Conservation (phyloP, 345 rosid genomes). For the Erucastrum elatum region DNA sequence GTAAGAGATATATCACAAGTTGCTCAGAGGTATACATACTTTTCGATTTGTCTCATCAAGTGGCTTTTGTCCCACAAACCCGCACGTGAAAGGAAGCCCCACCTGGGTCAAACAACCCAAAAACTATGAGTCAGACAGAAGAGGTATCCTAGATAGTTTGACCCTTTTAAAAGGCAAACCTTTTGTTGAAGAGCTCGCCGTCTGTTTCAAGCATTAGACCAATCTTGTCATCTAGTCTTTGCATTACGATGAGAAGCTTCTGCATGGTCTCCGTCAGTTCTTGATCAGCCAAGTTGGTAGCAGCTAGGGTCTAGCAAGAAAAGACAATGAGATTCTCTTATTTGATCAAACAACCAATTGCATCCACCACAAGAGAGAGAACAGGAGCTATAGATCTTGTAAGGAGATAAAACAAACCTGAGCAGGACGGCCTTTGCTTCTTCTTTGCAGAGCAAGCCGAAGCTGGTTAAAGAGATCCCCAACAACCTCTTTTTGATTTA, state of each 20-base stretch:
- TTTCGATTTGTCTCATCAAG: constrained; percentile 92
- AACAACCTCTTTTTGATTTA: constrained; percentile 83
- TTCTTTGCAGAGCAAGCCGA: constrained; percentile 81
- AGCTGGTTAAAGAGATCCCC: constrained; percentile 97
- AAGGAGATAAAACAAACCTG: constrained; percentile 57
- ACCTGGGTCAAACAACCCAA: constrained; percentile 45
- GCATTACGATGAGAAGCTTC: constrained; percentile 92
- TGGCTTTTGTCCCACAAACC: constrained; percentile 98
- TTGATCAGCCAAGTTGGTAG: constrained; percentile 80
- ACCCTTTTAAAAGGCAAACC: constrained; percentile 35
- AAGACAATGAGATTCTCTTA: constrained; percentile 4
- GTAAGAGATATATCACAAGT: not conserved
- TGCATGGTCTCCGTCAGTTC: constrained; percentile 91
- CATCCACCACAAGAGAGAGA: not conserved
- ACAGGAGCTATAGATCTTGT: not conserved
- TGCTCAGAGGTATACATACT: constrained; percentile 42
- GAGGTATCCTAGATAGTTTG: not conserved
- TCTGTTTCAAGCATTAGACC: constrained; percentile 85
- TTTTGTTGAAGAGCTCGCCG: constrained; percentile 85
- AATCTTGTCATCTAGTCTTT: constrained; percentile 83
- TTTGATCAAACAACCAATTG: not conserved
- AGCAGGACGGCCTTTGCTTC: constrained; percentile 79
- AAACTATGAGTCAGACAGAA: constrained; percentile 5
- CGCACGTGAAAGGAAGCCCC: constrained; percentile 96
- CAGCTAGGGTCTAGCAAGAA: constrained; percentile 73